A percentile compares a stretch with the other conserved stretches of the same genome.
Evolutionary conservation across 2,329 filamentous ascomycete species (phyloP).

Genomic region (Paraconiothyrium brasiliense): DNA sequence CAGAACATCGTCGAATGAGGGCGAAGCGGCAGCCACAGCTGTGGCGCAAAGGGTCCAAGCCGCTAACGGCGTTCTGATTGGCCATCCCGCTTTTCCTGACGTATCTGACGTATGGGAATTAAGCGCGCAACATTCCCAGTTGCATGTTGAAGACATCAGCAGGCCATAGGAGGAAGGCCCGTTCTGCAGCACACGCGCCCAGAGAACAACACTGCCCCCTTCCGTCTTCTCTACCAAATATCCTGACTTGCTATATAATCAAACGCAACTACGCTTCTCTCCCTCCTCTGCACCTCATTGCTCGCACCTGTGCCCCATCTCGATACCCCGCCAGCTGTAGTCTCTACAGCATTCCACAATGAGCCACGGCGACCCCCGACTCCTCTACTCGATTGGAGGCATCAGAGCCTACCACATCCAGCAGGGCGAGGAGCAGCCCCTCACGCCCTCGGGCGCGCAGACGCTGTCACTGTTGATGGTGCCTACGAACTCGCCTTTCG

Average conservation of each 20-base stretch:
- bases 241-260: conserved; percentile 18
- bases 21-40: conserved; percentile 8
- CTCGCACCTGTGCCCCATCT: conserved; percentile 7
- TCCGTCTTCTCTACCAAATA: conserved; percentile 3
- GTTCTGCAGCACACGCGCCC: conserved; percentile 13
- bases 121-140: conserved; percentile 27
- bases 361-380: conserved; percentile 63
- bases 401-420: conserved; percentile 92
- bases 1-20: not conserved
- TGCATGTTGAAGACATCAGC: conserved; percentile 17
- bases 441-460: conserved; percentile 87
- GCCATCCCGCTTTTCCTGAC: not conserved
- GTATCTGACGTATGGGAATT: conserved; percentile 24
- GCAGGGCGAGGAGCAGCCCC: conserved; percentile 81
- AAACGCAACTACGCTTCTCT: not conserved
- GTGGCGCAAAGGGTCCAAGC: no score
- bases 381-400: conserved; percentile 73
- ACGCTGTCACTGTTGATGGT: conserved; percentile 96
- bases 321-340: conserved; percentile 13
- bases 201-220: conserved; percentile 15
- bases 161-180: conserved; percentile 17
- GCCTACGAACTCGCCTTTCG: conserved; percentile 79
- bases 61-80: not conserved
- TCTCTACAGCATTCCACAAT: conserved; percentile 50
- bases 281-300: not conserved